Base-by-base conservation (phyloP, 2,329 filamentous ascomycete species). In the Elsinoe fawcettii region DNA sequence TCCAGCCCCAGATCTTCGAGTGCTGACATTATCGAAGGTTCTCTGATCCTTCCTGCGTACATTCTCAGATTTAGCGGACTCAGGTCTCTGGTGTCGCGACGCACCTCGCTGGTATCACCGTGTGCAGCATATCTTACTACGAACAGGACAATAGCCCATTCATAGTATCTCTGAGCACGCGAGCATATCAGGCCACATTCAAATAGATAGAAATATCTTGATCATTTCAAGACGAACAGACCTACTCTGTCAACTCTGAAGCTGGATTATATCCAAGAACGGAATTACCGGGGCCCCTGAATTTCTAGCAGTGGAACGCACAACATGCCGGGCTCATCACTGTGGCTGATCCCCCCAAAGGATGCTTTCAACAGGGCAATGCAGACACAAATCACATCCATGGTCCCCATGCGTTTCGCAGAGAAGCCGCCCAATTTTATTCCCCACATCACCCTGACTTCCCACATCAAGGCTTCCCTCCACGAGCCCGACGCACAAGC, bases 391-490 rank as follows among this genome's bases (percentile, higher is more conserved):
- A 73, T 75, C 62, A 56, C 64, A 43, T 25, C 32, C 41, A 66
- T 53, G 66, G 65, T 62, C 63, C 72, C 57, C 34, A 60, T 44
- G n/a, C 65, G 66, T 51, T 73, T 73, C 62, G 62, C 69, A 44
- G 22, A 60, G 25, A 56, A 59, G 14, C 57, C 63, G 20, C 60
- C 66, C 11, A 23, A 49, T 18, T 75, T 75, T 64, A 60, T 71
- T 53, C 72, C 73, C 2, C 73, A 75, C 59, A 59, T 75, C 41
- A 75, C 73, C 5, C 60, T 75, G 14, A 75, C 71, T 1, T 70
- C 71, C 12, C 66, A 71, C 22, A 69, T 74, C 20, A 43, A 54
- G 0, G 60, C 63, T 0, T 62, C 62, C 2, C 53, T 61, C 22
- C 68, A 70, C 51, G 59, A 47, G 2, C 37, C 57, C 34, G 63